These are phyloP conservation scores for Talaromyces proteolyticus DNA, from an alignment of 495 filamentous ascomycete species.

Conservation along the genomic window DNA sequence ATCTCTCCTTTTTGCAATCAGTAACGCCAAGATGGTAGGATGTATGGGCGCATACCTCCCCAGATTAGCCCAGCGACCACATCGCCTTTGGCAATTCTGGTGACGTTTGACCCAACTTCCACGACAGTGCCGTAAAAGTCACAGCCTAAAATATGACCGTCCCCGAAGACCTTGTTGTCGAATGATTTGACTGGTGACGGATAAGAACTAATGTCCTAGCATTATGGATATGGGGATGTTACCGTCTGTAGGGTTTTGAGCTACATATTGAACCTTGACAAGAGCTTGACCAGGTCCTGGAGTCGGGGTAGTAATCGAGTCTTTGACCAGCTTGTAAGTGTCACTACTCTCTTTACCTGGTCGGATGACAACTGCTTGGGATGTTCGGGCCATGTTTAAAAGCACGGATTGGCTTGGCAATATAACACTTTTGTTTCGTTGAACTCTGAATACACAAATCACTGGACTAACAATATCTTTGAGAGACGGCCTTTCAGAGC, in stretches of 20 bases:
- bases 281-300: constrained; percentile 13
- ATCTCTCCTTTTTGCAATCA: constrained; percentile 9
- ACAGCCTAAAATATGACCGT: constrained; percentile 37
- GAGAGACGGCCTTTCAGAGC: no score
- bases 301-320: constrained; percentile 3
- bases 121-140: constrained; percentile 49
- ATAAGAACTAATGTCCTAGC: background rate
- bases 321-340: background rate
- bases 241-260: constrained; percentile 26
- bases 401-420: no score
- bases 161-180: constrained; percentile 20
- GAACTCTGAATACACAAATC: no score
- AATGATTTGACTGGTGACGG: constrained; percentile 17
- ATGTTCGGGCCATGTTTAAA: no score
- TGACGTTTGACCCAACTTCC: constrained; percentile 39
- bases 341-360: no score
- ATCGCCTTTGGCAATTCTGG: constrained; percentile 33
- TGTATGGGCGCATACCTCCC: constrained; percentile 14
- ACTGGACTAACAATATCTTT: no score
- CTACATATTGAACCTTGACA: constrained; percentile 21
- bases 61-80: constrained; percentile 20
- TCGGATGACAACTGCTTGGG: no score
- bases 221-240: background rate
- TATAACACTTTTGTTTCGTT: no score
- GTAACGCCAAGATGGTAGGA: background rate